A percentile compares a stretch with the other conserved stretches of the same genome.
These are phyloP conservation scores for Peterozyma xylosa DNA, from an alignment of 805 yeast species.

Conservation along the genomic window DNA sequence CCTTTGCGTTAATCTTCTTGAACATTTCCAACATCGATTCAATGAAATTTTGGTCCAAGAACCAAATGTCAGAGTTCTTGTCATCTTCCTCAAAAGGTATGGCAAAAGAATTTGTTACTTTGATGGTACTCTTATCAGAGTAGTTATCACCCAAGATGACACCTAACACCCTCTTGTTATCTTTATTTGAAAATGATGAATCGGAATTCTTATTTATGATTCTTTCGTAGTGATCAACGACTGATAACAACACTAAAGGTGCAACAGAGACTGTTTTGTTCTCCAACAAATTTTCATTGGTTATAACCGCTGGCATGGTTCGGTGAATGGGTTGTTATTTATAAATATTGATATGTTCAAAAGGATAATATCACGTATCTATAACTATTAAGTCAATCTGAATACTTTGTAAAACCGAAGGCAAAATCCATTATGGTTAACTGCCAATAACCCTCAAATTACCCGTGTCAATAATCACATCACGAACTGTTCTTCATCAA, in stretches of 20 bases:
- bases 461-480: neutral
- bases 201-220: constrained; percentile 42
- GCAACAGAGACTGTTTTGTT: constrained; percentile 78
- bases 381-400: too few relatives aligned
- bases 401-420: constrained; percentile 1
- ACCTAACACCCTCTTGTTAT: constrained; percentile 84
- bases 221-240: constrained; percentile 92
- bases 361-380: too few relatives aligned
- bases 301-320: constrained; percentile 17
- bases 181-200: constrained; percentile 22
- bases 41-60: constrained; percentile 91
- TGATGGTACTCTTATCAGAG: constrained; percentile 37
- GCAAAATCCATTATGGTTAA: neutral
- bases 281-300: constrained; percentile 30
- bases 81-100: constrained; percentile 98
- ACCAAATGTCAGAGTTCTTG: constrained; percentile 88
- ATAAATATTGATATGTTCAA: too few relatives aligned
- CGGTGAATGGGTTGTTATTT: too few relatives aligned
- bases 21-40: constrained; percentile 98
- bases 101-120: constrained; percentile 89
- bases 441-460: too few relatives aligned
- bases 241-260: constrained; percentile 88
- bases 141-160: constrained; percentile 82
- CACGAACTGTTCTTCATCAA: neutral
- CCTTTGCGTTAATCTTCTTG: constrained; percentile 95